Conservation (phyloP, 139 green algal genomes). For the Tetraselmis striata region DNA sequence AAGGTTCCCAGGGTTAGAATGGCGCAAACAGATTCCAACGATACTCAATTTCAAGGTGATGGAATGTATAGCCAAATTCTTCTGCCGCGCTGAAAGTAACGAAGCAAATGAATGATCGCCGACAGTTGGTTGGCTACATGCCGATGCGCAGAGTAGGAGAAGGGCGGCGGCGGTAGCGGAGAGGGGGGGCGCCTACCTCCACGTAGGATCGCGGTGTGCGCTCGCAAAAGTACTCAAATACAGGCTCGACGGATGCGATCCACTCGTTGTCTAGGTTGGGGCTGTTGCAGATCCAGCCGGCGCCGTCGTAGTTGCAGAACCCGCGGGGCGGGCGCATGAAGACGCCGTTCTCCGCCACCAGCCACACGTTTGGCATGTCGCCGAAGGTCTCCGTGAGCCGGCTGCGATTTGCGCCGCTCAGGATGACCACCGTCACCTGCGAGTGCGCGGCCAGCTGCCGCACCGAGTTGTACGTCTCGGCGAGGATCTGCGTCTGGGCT, state of each 20-base stretch:
- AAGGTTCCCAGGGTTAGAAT: no score
- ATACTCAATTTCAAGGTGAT: no score
- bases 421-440: slow-evolving; percentile 57
- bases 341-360: slow-evolving; percentile 95
- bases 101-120: no score
- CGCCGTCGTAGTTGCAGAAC: background rate
- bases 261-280: slow-evolving; percentile 66
- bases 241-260: slow-evolving; percentile 89
- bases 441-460: background rate
- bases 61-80: no score
- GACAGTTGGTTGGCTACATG: no score
- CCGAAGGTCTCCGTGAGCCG: slow-evolving; percentile 82
- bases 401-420: slow-evolving; percentile 57
- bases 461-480: background rate
- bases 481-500: background rate
- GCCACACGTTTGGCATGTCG: slow-evolving; percentile 72
- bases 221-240: slow-evolving; percentile 99
- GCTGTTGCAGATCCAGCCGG: background rate
- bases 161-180: background rate
- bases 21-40: no score
- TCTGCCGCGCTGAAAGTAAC: no score
- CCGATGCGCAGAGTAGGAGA: no score
- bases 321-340: slow-evolving; percentile 65
- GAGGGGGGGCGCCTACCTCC: slow-evolving; percentile 36
- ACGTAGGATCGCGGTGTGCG: slow-evolving; percentile 90